phyloP scores from a whole-genome alignment of 371 early-diverging fungal species.

The Mucor lusitanicus region DNA sequence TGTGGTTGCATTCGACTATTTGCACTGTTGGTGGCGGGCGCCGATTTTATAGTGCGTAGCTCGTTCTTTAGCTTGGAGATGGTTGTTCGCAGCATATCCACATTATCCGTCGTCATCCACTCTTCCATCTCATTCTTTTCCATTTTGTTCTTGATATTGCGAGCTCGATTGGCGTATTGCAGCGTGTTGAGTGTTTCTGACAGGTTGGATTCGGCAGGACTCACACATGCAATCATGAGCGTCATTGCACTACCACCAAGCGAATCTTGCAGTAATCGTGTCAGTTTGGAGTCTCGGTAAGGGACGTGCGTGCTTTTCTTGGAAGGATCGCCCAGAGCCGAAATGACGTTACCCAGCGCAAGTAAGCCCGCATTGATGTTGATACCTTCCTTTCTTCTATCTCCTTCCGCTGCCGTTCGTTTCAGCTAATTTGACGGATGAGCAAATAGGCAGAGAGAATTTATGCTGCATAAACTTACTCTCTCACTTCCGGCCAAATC shows the following conservation, averaged over 20 bases:
- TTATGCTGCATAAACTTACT: slow-evolving; percentile 18
- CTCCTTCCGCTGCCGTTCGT: slow-evolving; percentile 93
- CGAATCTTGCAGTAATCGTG: slow-evolving; percentile 94
- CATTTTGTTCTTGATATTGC: slow-evolving; percentile 86
- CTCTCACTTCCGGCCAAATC: slow-evolving; percentile 99
- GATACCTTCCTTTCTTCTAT: slow-evolving; percentile 96
- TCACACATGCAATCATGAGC: slow-evolving; percentile 94
- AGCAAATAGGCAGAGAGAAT: too few relatives aligned
- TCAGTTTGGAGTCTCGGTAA: slow-evolving; percentile 99
- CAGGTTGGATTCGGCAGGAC: slow-evolving; percentile 79
- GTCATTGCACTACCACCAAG: slow-evolving; percentile 93
- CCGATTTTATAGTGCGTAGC: slow-evolving; percentile 41
- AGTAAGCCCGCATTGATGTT: slow-evolving; percentile 98
- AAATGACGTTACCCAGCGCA: slow-evolving; percentile 99
- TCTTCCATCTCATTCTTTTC: slow-evolving; percentile 75
- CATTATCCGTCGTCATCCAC: slow-evolving; percentile 63
- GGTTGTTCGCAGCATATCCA: slow-evolving; percentile 57
- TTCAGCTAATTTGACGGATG: slow-evolving; percentile 63
- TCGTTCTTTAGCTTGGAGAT: slow-evolving; percentile 61
- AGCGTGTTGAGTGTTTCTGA: slow-evolving; percentile 94
- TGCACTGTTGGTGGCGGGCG: not conserved
- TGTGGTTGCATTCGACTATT: slow-evolving; percentile 2
- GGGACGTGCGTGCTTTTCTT: slow-evolving; percentile 81
- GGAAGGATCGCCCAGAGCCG: slow-evolving; percentile 92
- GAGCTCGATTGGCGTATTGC: slow-evolving; percentile 89